phyloP scores from a whole-genome alignment of 148 eudicot species.

The Rhododendron mucronatum region DNA sequence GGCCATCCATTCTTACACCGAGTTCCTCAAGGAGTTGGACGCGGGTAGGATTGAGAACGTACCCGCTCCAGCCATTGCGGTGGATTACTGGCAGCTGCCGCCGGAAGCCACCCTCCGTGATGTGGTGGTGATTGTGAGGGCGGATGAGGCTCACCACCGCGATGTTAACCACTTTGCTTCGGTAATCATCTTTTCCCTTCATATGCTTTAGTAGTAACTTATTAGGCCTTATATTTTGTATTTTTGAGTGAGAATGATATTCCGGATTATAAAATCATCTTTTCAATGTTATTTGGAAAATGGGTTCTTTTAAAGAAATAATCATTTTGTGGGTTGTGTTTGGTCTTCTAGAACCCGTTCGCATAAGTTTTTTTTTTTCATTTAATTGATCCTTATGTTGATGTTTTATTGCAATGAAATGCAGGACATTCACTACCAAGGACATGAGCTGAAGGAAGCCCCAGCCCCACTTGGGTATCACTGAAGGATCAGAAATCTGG shows the following conservation, averaged over 20 bases:
- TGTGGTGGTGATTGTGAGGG: constrained; percentile 78
- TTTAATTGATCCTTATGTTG: background rate
- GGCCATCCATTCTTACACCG: constrained; percentile 83
- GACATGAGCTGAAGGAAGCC: constrained; percentile 69
- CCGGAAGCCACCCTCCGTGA: constrained; percentile 59
- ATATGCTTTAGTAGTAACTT: background rate
- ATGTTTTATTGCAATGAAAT: background rate
- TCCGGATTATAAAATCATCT: background rate
- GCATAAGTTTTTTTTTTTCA: background rate
- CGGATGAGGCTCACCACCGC: constrained; percentile 95
- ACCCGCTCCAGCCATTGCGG: constrained; percentile 84
- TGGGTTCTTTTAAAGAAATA: background rate
- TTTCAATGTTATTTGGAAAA: background rate
- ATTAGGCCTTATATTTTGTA: background rate
- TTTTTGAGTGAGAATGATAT: background rate
- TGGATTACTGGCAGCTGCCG: constrained; percentile 78
- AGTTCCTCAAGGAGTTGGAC: constrained; percentile 74
- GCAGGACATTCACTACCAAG: constrained; percentile 81
- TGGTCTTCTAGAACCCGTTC: background rate
- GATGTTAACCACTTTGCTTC: constrained; percentile 94
- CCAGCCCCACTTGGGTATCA: constrained; percentile 88
- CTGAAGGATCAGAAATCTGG: constrained; percentile 21
- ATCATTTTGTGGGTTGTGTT: too few species aligned
- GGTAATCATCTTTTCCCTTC: constrained; percentile 25
- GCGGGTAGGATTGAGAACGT: constrained; percentile 64